Conservation (phyloP, 495 filamentous ascomycete genomes). For the Durotheca rogersii region DNA sequence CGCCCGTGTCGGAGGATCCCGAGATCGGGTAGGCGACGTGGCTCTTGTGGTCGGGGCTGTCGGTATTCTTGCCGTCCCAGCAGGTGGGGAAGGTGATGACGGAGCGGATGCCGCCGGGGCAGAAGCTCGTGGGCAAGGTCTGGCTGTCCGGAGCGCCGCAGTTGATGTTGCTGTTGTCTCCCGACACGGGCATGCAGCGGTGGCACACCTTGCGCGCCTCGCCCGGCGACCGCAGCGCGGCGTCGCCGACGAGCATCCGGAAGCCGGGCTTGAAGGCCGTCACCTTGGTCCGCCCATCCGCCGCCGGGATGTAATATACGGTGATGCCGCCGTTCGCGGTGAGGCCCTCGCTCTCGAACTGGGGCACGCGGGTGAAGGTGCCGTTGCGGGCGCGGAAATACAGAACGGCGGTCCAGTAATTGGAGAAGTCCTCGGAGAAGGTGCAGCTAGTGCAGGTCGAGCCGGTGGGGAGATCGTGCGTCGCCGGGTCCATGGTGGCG, state of each 20-base stretch:
- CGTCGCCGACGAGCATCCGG: conserved; percentile 69
- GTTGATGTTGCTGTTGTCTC: conserved; percentile 35
- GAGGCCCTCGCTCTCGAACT: conserved; percentile 37
- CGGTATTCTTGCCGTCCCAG: conserved; percentile 66
- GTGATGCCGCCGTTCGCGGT: conserved; percentile 43
- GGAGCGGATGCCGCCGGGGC: conserved; percentile 35
- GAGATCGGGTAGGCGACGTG: conserved; percentile 40
- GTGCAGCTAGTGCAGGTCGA: conserved; percentile 42
- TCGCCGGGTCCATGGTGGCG: conserved; percentile 34
- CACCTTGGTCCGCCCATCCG: conserved; percentile 36
- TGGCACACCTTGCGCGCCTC: conserved; percentile 52
- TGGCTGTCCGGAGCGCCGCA: conserved; percentile 36
- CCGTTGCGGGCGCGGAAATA: conserved; percentile 47
- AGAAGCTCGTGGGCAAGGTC: conserved; percentile 19
- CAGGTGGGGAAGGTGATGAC: conserved; percentile 39
- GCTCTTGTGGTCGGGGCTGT: conserved; percentile 56
- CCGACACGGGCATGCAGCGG: conserved; percentile 47
- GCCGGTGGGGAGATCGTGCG: conserved; percentile 27
- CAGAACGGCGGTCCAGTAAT: conserved; percentile 45
- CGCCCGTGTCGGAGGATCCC: not conserved
- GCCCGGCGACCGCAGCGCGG: conserved; percentile 44
- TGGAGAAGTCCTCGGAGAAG: conserved; percentile 40
- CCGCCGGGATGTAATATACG: conserved; percentile 44
- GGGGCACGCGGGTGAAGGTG: conserved; percentile 44
- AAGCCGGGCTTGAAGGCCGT: conserved; percentile 65